Base-by-base conservation (phyloP, 768 basidiomycete genomes). In the Daedaleopsis nitida region DNA sequence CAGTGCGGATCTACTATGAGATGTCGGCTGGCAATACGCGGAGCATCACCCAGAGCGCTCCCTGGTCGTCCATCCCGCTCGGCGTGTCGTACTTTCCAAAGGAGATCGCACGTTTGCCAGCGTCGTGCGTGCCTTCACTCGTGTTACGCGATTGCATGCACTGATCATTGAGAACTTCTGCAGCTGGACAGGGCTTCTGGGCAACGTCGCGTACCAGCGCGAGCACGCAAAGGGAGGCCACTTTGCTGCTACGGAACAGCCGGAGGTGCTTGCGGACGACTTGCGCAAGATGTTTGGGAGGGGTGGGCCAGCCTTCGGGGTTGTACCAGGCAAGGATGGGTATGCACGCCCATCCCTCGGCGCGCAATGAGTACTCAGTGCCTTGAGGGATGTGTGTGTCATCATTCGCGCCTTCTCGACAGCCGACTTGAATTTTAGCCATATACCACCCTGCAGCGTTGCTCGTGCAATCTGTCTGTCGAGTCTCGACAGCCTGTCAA, bases 1-100 rank as follows among this genome's bases (percentile, higher is more conserved):
- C 72, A 0, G 27, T 68, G 1, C 50, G 74, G 1, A 74, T 77
- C 35, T 76, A 77, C 64, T 74, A 71, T 56, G 76, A 77, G 56
- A 48, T 68, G 14, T 34, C 45, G 0, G 39, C 62, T 2, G 49
- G 60, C 7, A 51, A 65, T n/a, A 32, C 13, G 1, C 24, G 47
- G 14, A 23, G 43, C 39, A 23, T n/a, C 23, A 43, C 48, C 27
- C 14, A 44, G 10, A 42, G 27, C 16, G 35, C 49, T 1, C 27
- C 45, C 14, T 62, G 57, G 49, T 63, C 54, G 19, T 38, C 62
- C 16, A 63, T 75, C 1, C 74, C 72, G 3, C 12, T 72, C 37
- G 75, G 75, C 5, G 27, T 70, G 10, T 73, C 74, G 8, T 66
- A 65, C 54, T 75, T 76, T 56, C 73, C 74, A 0, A 58, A 66